phyloP scores from a whole-genome alignment of 257 asterid species.

The Solanum chilense region DNA sequence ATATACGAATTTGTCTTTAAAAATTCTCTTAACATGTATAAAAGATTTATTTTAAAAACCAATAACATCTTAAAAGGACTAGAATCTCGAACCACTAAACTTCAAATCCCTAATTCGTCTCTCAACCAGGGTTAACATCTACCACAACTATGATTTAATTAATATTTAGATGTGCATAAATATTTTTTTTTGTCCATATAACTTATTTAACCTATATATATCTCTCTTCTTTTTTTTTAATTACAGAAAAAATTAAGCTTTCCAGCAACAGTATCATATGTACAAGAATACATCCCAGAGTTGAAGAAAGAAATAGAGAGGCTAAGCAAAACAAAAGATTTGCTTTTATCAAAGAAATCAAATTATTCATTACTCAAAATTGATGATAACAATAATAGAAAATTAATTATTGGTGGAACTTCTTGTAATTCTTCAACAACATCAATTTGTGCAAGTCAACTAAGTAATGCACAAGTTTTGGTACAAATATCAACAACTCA shows the following conservation, averaged over 20 bases:
- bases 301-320: slow-evolving; percentile 46
- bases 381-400: neutral
- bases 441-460: slow-evolving; percentile 20
- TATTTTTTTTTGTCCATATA: neutral
- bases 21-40: too few relatives aligned
- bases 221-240: neutral
- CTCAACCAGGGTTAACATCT: neutral
- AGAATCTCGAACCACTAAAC: neutral
- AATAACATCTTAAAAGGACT: neutral
- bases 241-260: slow-evolving; percentile 57
- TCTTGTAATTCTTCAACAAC: slow-evolving; percentile 4
- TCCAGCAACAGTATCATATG: slow-evolving; percentile 49
- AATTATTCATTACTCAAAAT: neutral
- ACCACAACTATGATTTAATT: neutral
- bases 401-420: neutral
- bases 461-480: slow-evolving; percentile 30
- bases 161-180: neutral
- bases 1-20: neutral
- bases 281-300: slow-evolving; percentile 66
- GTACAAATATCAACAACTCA: slow-evolving; percentile 31
- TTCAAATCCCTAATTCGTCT: neutral
- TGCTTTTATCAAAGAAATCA: slow-evolving; percentile 9
- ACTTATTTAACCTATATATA: neutral
- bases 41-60: too few relatives aligned
- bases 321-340: slow-evolving; percentile 30